A percentile compares a stretch with the other conserved stretches of the same genome.
Evolutionary conservation across 2,329 filamentous ascomycete species (phyloP).

Genomic region (Emydomyces testavorans): DNA sequence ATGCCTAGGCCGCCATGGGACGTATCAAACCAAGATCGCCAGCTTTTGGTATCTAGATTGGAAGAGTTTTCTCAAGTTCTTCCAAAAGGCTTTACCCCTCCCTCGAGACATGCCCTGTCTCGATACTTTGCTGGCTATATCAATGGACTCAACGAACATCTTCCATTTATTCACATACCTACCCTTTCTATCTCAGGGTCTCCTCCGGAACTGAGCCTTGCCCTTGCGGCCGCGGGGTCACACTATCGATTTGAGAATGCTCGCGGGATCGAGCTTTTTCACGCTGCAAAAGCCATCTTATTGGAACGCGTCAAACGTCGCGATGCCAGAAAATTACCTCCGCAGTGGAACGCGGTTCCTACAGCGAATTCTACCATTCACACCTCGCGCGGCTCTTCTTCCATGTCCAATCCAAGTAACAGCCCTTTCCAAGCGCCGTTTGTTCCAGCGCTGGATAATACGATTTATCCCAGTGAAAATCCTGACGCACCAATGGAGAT

Average conservation of each 20-base stretch:
- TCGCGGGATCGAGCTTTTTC: constrained; percentile 46
- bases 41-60: constrained; percentile 35
- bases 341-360: constrained; percentile 34
- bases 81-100: constrained; percentile 38
- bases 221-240: constrained; percentile 41
- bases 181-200: constrained; percentile 37
- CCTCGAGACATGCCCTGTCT: constrained; percentile 39
- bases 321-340: constrained; percentile 37
- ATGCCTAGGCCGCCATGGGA: constrained; percentile 37
- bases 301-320: constrained; percentile 41
- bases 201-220: constrained; percentile 41
- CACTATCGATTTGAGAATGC: constrained; percentile 41
- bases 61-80: constrained; percentile 38
- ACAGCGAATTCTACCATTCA: constrained; percentile 26
- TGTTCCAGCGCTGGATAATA: constrained; percentile 25
- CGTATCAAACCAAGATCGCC: constrained; percentile 37
- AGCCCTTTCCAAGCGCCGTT: constrained; percentile 36
- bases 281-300: constrained; percentile 45
- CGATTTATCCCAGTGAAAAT: constrained; percentile 31
- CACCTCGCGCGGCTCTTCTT: constrained; percentile 33
- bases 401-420: constrained; percentile 32
- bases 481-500: constrained; percentile 40
- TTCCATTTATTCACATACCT: constrained; percentile 42
- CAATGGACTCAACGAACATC: constrained; percentile 41
- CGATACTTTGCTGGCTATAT: constrained; percentile 43